These are phyloP conservation scores for Fistulifera solaris DNA, from an alignment of 108 stramenopile genomes.

Conservation along the genomic window DNA sequence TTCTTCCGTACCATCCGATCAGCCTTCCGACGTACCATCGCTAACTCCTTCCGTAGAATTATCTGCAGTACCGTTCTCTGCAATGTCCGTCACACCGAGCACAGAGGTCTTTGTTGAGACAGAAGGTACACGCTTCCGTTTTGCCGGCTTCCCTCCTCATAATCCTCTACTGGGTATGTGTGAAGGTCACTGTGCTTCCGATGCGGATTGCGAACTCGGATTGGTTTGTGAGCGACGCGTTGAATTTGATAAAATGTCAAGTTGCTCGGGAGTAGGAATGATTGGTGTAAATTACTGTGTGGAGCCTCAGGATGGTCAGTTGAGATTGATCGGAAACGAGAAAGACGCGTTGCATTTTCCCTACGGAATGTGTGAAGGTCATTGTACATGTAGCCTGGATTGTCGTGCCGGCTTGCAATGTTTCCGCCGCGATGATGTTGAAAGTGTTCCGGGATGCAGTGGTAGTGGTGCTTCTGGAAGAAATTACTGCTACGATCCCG, in stretches of 20 bases:
- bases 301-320: not conserved
- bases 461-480: not conserved
- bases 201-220: slow-evolving; percentile 22
- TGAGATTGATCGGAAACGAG: not conserved
- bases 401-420: slow-evolving; percentile 28
- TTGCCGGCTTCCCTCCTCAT: not conserved
- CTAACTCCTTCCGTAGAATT: slow-evolving; percentile 17
- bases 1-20: not conserved
- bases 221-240: slow-evolving; percentile 27
- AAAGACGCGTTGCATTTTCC: slow-evolving; percentile 15
- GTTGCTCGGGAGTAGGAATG: slow-evolving; percentile 10
- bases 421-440: slow-evolving; percentile 16
- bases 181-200: slow-evolving; percentile 38
- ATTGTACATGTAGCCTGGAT: slow-evolving; percentile 9
- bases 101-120: too few relatives aligned
- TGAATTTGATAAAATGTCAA: slow-evolving; percentile 10
- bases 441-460: slow-evolving; percentile 18
- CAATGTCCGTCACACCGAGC: too few relatives aligned
- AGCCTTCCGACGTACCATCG: slow-evolving; percentile 7
- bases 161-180: slow-evolving; percentile 22
- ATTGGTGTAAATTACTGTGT: not conserved
- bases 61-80: slow-evolving; percentile 2
- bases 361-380: too few relatives aligned
- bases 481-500: slow-evolving; percentile 5
- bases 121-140: too few relatives aligned